phyloP scores from a whole-genome alignment of 768 basidiomycete genomes.

The Pleurotus sapidus region DNA sequence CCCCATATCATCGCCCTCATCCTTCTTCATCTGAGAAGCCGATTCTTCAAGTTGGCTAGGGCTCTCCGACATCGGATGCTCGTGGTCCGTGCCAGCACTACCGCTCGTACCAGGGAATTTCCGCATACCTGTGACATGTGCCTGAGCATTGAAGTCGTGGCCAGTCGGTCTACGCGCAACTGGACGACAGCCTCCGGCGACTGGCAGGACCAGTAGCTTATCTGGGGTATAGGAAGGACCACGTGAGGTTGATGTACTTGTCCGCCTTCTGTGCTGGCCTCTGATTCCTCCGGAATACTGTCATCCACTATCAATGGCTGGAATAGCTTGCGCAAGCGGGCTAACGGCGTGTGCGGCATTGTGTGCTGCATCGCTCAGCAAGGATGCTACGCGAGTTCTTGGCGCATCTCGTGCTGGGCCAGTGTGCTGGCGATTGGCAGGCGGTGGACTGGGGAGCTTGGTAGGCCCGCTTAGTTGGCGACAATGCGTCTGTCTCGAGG shows the following conservation, averaged over 20 bases:
- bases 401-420: conserved; percentile 15
- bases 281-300: conserved; percentile 28
- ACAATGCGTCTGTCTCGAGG: conserved; percentile 25
- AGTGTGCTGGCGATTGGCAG: conserved; percentile 7
- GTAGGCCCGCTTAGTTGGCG: conserved; percentile 16
- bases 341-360: conserved; percentile 43
- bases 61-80: conserved; percentile 9
- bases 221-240: conserved; percentile 15
- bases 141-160: conserved; percentile 12
- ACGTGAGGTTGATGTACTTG: neutral
- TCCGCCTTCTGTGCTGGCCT: conserved; percentile 9
- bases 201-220: conserved; percentile 45
- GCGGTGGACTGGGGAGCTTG: neutral
- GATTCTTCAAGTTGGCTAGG: conserved; percentile 14
- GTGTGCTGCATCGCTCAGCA: conserved; percentile 35
- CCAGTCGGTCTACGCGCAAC: conserved; percentile 8
- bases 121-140: conserved; percentile 13
- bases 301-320: conserved; percentile 63
- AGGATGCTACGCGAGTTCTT: conserved; percentile 42
- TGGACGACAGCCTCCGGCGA: conserved; percentile 38
- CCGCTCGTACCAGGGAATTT: conserved; percentile 19
- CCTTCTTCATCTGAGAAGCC: conserved; percentile 19
- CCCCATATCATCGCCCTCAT: conserved; percentile 14
- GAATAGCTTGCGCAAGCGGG: conserved; percentile 76
- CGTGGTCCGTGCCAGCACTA: conserved; percentile 12